phyloP scores from a whole-genome alignment of 2,329 filamentous ascomycete species.

The Bisporella sp. region DNA sequence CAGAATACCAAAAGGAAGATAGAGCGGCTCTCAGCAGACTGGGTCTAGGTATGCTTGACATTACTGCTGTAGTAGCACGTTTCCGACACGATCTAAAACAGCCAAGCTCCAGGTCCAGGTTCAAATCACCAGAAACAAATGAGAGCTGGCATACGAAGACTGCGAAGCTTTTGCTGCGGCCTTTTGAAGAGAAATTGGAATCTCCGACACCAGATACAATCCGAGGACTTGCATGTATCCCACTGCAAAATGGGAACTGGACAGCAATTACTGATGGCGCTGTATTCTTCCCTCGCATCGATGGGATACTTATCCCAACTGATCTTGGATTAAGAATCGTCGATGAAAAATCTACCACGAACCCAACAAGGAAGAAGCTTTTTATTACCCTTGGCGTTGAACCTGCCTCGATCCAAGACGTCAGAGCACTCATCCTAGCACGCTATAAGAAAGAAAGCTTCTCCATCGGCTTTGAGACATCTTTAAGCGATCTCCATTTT shows the following conservation, averaged over 20 bases:
- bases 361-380: conserved; percentile 6
- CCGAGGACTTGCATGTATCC: conserved; percentile 3
- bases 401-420: background rate
- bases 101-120: background rate
- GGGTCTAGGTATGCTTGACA: background rate
- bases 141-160: conserved; percentile 8
- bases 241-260: conserved; percentile 8
- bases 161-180: conserved; percentile 5
- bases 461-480: conserved; percentile 1
- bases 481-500: conserved; percentile 6
- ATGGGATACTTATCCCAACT: conserved; percentile 8
- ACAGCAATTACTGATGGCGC: conserved; percentile 3
- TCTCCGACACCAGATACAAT: background rate
- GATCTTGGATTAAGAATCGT: conserved; percentile 11
- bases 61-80: background rate
- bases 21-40: background rate
- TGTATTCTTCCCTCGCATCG: conserved; percentile 9
- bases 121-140: conserved; percentile 6
- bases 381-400: conserved; percentile 10
- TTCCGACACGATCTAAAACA: background rate
- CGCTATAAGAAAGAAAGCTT: conserved; percentile 1
- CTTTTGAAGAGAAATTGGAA: background rate
- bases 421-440: conserved; percentile 4
- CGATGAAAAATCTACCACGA: conserved; percentile 3
- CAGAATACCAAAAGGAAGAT: conserved; percentile 2